phyloP scores from a whole-genome alignment of 352 stramenopile genomes.

The Phytophthora syringae region DNA sequence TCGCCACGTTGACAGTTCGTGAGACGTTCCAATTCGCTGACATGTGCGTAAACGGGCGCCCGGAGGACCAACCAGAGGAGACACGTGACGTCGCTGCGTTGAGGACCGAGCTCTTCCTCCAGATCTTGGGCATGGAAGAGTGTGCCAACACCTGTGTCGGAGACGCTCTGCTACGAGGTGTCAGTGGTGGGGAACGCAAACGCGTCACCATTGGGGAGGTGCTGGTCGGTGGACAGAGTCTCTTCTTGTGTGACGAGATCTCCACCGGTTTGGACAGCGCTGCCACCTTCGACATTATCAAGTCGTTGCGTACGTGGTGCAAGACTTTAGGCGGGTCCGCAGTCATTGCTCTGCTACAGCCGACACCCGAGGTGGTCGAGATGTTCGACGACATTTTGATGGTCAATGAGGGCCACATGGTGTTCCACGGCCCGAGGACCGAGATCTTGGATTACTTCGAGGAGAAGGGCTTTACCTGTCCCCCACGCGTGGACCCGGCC shows the following conservation, averaged over 20 bases:
- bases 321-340: slow-evolving; percentile 43
- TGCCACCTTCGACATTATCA: slow-evolving; percentile 88
- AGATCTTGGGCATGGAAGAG: slow-evolving; percentile 85
- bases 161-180: slow-evolving; percentile 79
- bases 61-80: slow-evolving; percentile 66
- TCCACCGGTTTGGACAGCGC: slow-evolving; percentile 93
- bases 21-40: slow-evolving; percentile 96
- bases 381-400: slow-evolving; percentile 96
- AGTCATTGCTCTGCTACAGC: slow-evolving; percentile 59
- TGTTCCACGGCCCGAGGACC: slow-evolving; percentile 89
- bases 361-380: slow-evolving; percentile 91
- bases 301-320: slow-evolving; percentile 55
- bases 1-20: slow-evolving; percentile 89
- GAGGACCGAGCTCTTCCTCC: slow-evolving; percentile 64
- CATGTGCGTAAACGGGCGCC: slow-evolving; percentile 72
- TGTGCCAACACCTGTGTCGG: slow-evolving; percentile 94
- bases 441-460: slow-evolving; percentile 86
- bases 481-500: slow-evolving; percentile 57
- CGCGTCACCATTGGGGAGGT: slow-evolving; percentile 94
- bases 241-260: slow-evolving; percentile 93
- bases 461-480: slow-evolving; percentile 64
- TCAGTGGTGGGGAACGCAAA: slow-evolving; percentile 88
- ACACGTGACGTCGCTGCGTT: slow-evolving; percentile 65
- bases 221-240: slow-evolving; percentile 68
- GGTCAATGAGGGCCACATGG: slow-evolving; percentile 89